These are phyloP conservation scores for Grammothele lineata DNA, from an alignment of 768 basidiomycete species.

Conservation along the genomic window DNA sequence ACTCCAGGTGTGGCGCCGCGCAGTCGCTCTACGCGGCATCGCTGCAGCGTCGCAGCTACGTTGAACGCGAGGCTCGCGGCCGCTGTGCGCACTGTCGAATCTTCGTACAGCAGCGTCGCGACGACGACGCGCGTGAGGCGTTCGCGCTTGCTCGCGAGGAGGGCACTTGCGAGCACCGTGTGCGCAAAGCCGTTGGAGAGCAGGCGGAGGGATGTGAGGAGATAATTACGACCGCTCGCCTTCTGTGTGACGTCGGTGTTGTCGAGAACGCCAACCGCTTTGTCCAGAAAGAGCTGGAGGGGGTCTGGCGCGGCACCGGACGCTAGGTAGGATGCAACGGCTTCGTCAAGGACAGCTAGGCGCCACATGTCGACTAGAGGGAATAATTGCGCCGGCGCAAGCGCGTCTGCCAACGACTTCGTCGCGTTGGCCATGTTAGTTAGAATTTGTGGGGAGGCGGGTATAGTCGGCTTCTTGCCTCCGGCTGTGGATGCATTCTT, in stretches of 20 bases:
- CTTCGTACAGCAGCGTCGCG: conserved; percentile 61
- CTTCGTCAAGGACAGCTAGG: conserved; percentile 63
- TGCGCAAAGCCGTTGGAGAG: conserved; percentile 64
- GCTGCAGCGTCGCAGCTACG: conserved; percentile 62
- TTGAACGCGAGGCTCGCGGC: conserved; percentile 84
- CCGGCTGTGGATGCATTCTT: conserved; percentile 6
- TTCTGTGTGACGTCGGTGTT: conserved; percentile 22
- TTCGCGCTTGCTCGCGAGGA: conserved; percentile 37
- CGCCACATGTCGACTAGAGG: conserved; percentile 84
- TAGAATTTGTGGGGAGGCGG: conserved; percentile 36
- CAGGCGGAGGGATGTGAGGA: conserved; percentile 64
- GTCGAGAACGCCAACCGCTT: conserved; percentile 33
- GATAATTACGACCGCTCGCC: conserved; percentile 43
- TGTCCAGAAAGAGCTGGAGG: conserved; percentile 42
- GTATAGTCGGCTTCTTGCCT: conserved; percentile 20
- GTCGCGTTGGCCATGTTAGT: conserved; percentile 48
- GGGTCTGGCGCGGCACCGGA: conserved; percentile 34
- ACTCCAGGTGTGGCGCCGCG: conserved; percentile 24
- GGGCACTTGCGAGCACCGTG: conserved; percentile 30
- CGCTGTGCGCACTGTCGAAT: conserved; percentile 66
- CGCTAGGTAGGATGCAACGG: conserved; percentile 46
- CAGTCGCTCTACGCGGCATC: conserved; percentile 44
- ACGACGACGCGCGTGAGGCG: conserved; percentile 55
- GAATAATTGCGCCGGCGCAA: conserved; percentile 61
- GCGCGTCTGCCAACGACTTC: conserved; percentile 34